Conservation (phyloP, 2,329 filamentous ascomycete species). For the Botryotinia narcissicola region DNA sequence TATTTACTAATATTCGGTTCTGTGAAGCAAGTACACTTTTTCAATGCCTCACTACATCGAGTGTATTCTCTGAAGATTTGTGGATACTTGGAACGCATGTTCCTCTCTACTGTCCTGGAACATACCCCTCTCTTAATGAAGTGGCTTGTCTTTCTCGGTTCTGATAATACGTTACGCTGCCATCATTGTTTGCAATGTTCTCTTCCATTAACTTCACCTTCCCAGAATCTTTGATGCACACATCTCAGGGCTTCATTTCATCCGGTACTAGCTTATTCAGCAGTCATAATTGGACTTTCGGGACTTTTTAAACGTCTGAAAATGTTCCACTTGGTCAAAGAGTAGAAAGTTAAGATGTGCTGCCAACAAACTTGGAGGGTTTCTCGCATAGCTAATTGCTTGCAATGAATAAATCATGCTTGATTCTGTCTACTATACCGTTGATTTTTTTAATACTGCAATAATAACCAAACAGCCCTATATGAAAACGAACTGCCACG, state of each 20-base stretch:
- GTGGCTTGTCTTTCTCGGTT: neutral
- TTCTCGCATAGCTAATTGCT: neutral
- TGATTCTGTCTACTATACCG: neutral
- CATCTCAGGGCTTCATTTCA: neutral
- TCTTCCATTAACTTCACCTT: neutral
- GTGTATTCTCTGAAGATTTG: neutral
- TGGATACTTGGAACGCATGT: neutral
- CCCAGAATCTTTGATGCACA: neutral
- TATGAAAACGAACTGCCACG: neutral
- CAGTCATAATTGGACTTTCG: neutral
- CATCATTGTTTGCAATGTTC: neutral
- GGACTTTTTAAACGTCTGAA: neutral
- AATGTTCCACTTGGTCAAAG: neutral
- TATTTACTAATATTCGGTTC: conserved; percentile 7
- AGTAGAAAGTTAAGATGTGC: neutral
- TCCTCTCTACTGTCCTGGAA: neutral
- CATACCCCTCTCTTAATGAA: neutral
- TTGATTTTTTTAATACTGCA: neutral
- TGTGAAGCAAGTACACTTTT: neutral
- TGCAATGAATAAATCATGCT: neutral
- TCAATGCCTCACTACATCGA: neutral
- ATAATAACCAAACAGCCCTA: too few species aligned
- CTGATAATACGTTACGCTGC: neutral
- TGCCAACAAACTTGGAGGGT: neutral
- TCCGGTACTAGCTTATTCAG: neutral